Conservation (phyloP, 306 rosid species). For the Castanospermum australe region DNA sequence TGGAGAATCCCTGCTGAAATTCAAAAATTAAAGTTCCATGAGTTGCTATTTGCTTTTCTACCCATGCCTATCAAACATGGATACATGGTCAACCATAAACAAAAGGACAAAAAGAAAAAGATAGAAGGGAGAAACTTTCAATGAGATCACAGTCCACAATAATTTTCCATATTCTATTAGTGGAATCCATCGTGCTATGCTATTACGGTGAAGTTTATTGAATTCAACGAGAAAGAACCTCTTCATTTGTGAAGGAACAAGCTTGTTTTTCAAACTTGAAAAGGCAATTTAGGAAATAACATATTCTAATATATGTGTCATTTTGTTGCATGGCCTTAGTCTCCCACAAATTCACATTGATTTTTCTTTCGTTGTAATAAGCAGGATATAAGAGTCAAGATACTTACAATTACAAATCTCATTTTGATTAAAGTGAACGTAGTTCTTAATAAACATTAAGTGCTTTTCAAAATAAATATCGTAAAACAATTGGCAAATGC, state of each 20-base stretch:
- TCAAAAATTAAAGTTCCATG: neutral
- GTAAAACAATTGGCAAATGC: neutral
- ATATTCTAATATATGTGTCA: neutral
- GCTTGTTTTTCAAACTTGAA: neutral
- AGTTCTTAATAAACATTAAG: neutral
- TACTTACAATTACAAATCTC: neutral
- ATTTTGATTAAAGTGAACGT: neutral
- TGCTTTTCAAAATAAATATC: neutral
- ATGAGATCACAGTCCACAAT: neutral
- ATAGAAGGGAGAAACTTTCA: slow-evolving; percentile 5
- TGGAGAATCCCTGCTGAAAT: slow-evolving; percentile 10
- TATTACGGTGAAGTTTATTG: neutral
- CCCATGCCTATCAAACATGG: neutral
- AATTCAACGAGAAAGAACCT: slow-evolving; percentile 1
- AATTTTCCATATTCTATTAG: neutral
- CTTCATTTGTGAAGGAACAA: neutral
- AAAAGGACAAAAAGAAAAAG: slow-evolving; percentile 10
- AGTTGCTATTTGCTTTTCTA: slow-evolving; percentile 11
- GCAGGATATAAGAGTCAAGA: slow-evolving; percentile 1
- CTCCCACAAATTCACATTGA: neutral
- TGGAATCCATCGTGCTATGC: neutral
- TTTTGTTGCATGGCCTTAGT: neutral
- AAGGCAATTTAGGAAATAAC: neutral
- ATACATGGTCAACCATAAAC: slow-evolving; percentile 28
- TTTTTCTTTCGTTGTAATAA: slow-evolving; percentile 10